Evolutionary conservation across 768 basidiomycete genomes (phyloP), one percentile per base, ranked within the genome.

Genomic region (Russula vinacea): DNA sequence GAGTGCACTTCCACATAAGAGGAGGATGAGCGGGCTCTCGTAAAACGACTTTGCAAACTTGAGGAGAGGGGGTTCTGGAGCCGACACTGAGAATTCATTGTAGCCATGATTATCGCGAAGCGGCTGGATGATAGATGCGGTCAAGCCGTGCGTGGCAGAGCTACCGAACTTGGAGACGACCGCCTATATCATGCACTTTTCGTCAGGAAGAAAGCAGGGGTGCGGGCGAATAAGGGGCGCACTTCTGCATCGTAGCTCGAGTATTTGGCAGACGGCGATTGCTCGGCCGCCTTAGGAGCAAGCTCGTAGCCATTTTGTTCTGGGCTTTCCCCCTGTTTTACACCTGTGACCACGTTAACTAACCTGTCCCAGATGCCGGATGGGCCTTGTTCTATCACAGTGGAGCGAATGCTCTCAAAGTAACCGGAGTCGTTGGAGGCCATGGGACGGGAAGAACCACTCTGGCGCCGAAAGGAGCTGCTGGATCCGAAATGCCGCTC

Each of bases 1-100:
- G 19, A 83, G 78, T 0, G 95, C 94, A 72, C 94, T 97, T 32
- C 86, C 96, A 64, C 96, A 89, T 40, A 98, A 78, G 2, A 98
- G 79, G 26, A 98, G 78, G 71, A 96, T 97, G 3, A 98, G 78
- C 2, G 96, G 95, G 71, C 87, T 92, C 77, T 98, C 95, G 74
- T 95, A 97, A 56, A 98, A 94, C 40, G 90, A 95, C 75, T 95
- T 94, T 16, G 88, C 86, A 73, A 98, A 98, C 76, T 97, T 97
- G 72, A 94, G 75, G 45, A 88, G 76, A 10, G 88, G 74, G 0
- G 92, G 88, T 71, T 97, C 94, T 2, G 92, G 86, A 0, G 89
- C 78, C 0, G 84, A 82, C 14, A 98, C 91, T 1, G 90, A 84
- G 73, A 98, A 98, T 75, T 98, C 95, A 77, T 98, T 98, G 74